Percentiles rank a stretch among this genome's conserved stretches.
These are phyloP conservation scores for Tillandsia leiboldiana DNA, from an alignment of 176 grass and related monocot genomes.

Conservation along the genomic window DNA sequence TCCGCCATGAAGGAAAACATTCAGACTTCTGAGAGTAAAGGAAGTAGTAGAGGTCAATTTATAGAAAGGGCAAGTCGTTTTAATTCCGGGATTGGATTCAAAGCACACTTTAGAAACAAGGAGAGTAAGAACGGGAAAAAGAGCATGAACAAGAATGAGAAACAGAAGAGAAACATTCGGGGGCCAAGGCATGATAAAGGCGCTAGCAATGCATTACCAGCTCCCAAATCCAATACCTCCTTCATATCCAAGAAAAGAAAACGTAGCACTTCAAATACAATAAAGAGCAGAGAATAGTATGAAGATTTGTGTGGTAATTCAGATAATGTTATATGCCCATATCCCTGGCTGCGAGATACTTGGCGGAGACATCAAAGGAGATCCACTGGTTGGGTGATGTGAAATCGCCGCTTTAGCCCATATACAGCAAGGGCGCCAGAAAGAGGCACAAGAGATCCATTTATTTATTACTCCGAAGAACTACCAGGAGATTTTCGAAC, in stretches of 20 bases:
- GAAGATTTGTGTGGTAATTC: no score
- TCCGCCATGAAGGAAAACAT: constrained; percentile 11
- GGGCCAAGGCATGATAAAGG: neutral
- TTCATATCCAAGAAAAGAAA: constrained; percentile 29
- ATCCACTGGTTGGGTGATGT: no score
- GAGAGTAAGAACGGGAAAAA: neutral
- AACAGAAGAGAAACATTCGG: neutral
- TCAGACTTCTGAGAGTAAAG: neutral
- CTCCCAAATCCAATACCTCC: neutral
- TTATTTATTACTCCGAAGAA: no score
- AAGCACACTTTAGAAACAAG: constrained; percentile 10
- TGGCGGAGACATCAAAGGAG: no score
- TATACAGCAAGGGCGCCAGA: no score
- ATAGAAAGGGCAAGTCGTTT: neutral
- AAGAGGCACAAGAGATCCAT: no score
- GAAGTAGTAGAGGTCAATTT: constrained; percentile 6
- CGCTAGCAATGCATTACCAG: neutral
- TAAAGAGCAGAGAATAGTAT: no score
- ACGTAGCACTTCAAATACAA: no score
- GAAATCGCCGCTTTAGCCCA: no score
- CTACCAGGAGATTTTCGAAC: no score
- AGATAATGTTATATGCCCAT: no score
- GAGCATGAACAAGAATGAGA: neutral
- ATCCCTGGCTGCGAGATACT: no score
- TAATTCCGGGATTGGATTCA: constrained; percentile 16